These are phyloP conservation scores for Phytophthora uliginosa DNA, from an alignment of 352 stramenopile genomes.

Conservation along the genomic window DNA sequence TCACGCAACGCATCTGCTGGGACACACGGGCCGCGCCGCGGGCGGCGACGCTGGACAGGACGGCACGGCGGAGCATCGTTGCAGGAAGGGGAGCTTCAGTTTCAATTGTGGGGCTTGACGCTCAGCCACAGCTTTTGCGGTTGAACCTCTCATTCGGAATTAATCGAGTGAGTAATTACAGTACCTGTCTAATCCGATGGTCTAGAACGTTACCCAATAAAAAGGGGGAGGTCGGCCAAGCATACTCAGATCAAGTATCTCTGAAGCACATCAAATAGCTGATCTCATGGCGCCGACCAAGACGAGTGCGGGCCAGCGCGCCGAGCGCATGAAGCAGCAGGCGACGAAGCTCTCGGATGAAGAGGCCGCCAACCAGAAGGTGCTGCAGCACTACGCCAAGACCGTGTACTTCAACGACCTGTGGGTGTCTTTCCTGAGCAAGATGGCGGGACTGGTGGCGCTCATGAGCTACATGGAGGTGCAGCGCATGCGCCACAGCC, in stretches of 20 bases:
- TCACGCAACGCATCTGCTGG: slow-evolving; percentile 61
- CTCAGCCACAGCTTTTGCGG: neutral
- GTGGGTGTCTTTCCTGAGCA: slow-evolving; percentile 87
- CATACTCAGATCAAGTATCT: neutral
- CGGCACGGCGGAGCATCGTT: slow-evolving; percentile 70
- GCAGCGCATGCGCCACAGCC: slow-evolving; percentile 65
- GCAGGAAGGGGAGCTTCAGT: neutral
- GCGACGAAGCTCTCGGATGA: slow-evolving; percentile 33
- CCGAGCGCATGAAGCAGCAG: slow-evolving; percentile 32
- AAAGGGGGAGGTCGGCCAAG: neutral
- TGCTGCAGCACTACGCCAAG: slow-evolving; percentile 85
- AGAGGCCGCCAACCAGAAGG: slow-evolving; percentile 67
- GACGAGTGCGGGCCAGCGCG: slow-evolving; percentile 28
- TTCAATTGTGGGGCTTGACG: neutral
- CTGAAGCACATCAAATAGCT: neutral
- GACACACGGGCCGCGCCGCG: slow-evolving; percentile 43
- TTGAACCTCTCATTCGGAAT: neutral
- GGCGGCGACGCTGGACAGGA: slow-evolving; percentile 57
- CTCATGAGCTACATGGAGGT: slow-evolving; percentile 74
- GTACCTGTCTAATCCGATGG: neutral
- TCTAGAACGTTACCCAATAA: neutral
- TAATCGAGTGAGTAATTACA: too few species aligned
- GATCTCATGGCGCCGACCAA: slow-evolving; percentile 19
- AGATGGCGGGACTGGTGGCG: slow-evolving; percentile 74
- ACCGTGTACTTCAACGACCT: slow-evolving; percentile 90